Evolutionary conservation across 441 rosid genomes (phyloP).

Genomic region (Cnidoscolus chayamansa): DNA sequence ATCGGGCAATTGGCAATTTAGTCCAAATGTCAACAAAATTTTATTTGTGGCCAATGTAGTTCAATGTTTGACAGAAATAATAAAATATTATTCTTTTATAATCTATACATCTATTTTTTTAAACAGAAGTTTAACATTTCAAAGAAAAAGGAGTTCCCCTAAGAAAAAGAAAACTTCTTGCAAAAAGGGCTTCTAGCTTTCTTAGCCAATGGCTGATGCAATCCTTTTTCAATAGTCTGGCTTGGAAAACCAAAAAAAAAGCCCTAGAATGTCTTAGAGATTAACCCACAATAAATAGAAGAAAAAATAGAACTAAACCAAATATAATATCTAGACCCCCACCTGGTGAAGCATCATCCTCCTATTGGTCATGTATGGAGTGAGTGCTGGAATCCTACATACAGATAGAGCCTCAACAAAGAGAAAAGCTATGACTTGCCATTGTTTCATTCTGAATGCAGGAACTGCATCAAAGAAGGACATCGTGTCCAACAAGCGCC

Average conservation of each 20-base stretch:
- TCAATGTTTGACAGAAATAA: too few relatives aligned
- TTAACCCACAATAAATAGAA: not conserved
- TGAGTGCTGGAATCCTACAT: conserved; percentile 56
- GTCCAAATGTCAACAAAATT: too few relatives aligned
- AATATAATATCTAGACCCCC: conserved; percentile 12
- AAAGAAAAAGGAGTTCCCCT: too few relatives aligned
- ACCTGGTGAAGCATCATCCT: conserved; percentile 57
- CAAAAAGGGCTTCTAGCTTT: not conserved
- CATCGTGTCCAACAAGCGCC: conserved; percentile 77
- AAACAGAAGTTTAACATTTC: too few relatives aligned
- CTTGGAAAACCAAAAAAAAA: too few relatives aligned
- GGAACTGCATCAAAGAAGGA: conserved; percentile 72
- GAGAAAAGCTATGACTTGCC: conserved; percentile 76
- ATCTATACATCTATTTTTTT: too few relatives aligned
- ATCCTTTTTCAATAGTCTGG: too few relatives aligned
- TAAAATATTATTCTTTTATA: too few relatives aligned
- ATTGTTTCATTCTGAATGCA: conserved; percentile 58
- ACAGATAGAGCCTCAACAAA: conserved; percentile 77
- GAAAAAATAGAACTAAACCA: not conserved
- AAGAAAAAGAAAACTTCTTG: too few relatives aligned
- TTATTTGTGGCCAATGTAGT: too few relatives aligned
- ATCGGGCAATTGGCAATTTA: too few relatives aligned
- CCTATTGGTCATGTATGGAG: conserved; percentile 47
- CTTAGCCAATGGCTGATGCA: not conserved
- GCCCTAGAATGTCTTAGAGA: too few relatives aligned